Evolutionary conservation across 495 filamentous ascomycete genomes (phyloP).

Genomic region (Neurospora sp.): DNA sequence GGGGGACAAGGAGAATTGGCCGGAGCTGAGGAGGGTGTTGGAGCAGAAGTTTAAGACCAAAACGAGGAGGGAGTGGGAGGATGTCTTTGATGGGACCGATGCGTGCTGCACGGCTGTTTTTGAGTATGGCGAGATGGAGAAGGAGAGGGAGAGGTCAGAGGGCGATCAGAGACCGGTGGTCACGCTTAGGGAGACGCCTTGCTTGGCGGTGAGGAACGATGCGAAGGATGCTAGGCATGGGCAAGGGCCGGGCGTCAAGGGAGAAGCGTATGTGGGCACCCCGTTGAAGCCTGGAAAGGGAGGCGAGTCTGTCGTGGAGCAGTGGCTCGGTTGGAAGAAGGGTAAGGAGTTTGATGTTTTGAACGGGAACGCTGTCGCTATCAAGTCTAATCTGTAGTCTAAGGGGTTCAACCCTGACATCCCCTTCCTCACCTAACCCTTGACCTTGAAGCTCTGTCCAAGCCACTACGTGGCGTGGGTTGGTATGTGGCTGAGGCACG

Average conservation of each 20-base stretch:
- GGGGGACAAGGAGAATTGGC: constrained; percentile 54
- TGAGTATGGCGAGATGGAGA: constrained; percentile 59
- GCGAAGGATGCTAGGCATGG: constrained; percentile 26
- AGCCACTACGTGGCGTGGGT: background rate
- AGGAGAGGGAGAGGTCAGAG: constrained; percentile 31
- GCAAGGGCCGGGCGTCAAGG: constrained; percentile 39
- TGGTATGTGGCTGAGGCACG: background rate
- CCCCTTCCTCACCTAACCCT: background rate
- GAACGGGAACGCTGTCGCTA: constrained; percentile 34
- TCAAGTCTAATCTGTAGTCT: background rate
- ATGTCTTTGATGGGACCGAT: constrained; percentile 76
- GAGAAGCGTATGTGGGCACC: constrained; percentile 53
- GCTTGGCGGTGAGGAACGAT: constrained; percentile 37
- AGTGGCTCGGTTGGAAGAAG: constrained; percentile 72
- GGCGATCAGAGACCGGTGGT: constrained; percentile 73
- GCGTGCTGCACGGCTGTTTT: constrained; percentile 86
- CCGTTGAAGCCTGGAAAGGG: constrained; percentile 56
- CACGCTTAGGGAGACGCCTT: constrained; percentile 55
- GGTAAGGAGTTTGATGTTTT: constrained; percentile 59
- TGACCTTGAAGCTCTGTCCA: background rate
- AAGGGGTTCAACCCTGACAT: background rate
- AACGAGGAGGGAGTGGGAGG: constrained; percentile 74
- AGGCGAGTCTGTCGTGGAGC: constrained; percentile 55
- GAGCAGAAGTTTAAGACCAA: constrained; percentile 56
- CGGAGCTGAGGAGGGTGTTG: constrained; percentile 49